Percentiles rank a stretch among this genome's conserved stretches.
These are phyloP conservation scores for Chalara sp. DNA, from an alignment of 2,329 filamentous ascomycete genomes.

Conservation along the genomic window DNA sequence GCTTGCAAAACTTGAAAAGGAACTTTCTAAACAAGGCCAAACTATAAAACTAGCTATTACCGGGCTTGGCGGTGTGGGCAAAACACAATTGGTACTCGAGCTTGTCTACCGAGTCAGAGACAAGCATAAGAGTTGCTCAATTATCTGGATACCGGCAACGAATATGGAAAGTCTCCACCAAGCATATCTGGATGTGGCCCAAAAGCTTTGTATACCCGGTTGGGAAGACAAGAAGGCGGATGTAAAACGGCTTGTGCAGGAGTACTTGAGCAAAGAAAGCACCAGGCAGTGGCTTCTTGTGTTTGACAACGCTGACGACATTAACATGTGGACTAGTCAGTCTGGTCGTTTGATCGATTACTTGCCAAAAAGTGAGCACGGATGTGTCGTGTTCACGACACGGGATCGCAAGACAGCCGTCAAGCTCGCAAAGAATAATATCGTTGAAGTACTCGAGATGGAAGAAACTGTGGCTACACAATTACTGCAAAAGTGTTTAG, in stretches of 20 bases:
- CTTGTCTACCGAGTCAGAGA: background rate
- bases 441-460: constrained; percentile 27
- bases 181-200: background rate
- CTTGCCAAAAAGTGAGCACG: constrained; percentile 19
- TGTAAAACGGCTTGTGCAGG: background rate
- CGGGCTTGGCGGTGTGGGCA: background rate
- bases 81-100: background rate
- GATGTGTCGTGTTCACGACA: constrained; percentile 32
- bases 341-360: background rate
- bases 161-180: background rate
- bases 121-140: background rate
- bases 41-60: background rate
- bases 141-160: background rate
- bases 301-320: background rate
- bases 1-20: background rate
- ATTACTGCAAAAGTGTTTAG: constrained; percentile 21
- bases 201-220: background rate
- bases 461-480: constrained; percentile 18
- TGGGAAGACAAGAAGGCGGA: background rate
- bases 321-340: background rate
- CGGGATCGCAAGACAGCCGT: constrained; percentile 25
- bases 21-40: background rate
- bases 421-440: constrained; percentile 17
- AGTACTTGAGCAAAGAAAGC: background rate
- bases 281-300: background rate